Percentiles rank a stretch among this genome's conserved stretches.
phyloP scores from a whole-genome alignment of 352 stramenopile genomes.

The Pythium angustatum region DNA sequence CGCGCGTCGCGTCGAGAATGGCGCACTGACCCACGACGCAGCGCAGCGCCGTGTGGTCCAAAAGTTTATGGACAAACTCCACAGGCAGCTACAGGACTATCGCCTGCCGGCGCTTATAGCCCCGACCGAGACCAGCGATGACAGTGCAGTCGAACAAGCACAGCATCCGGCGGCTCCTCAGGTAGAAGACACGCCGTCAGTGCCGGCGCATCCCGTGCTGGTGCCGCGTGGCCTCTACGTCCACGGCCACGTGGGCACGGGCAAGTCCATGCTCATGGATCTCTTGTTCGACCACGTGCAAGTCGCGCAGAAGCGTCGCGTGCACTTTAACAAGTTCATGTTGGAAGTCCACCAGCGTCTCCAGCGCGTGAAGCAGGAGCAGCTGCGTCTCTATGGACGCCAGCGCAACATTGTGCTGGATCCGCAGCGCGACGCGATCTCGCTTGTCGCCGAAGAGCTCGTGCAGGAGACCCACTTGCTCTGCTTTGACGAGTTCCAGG shows the following conservation, averaged over 20 bases:
- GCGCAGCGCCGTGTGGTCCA: slow-evolving; percentile 26
- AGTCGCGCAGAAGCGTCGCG: slow-evolving; percentile 78
- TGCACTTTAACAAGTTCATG: slow-evolving; percentile 99
- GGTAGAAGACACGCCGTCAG: neutral
- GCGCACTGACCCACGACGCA: slow-evolving; percentile 23
- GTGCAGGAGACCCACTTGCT: slow-evolving; percentile 89
- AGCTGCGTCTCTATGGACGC: slow-evolving; percentile 75
- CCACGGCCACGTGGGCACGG: slow-evolving; percentile 93
- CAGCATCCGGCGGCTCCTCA: neutral
- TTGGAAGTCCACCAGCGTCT: slow-evolving; percentile 94
- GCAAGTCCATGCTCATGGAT: slow-evolving; percentile 98
- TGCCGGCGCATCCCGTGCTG: slow-evolving; percentile 31
- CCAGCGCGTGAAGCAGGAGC: slow-evolving; percentile 87
- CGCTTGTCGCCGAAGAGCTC: slow-evolving; percentile 84
- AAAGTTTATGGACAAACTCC: slow-evolving; percentile 65
- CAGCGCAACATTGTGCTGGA: slow-evolving; percentile 87
- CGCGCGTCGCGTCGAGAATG: slow-evolving; percentile 14
- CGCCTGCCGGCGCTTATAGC: slow-evolving; percentile 47
- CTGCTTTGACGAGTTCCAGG: slow-evolving; percentile 98
- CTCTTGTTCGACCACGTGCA: slow-evolving; percentile 85
- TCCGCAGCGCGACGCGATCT: slow-evolving; percentile 67
- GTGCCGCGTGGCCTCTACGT: slow-evolving; percentile 93
- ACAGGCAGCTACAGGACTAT: slow-evolving; percentile 55
- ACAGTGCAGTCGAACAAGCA: neutral
- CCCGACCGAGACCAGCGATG: neutral